These are phyloP conservation scores for Teunomyces atbi DNA, from an alignment of 805 yeast genomes.

Conservation along the genomic window DNA sequence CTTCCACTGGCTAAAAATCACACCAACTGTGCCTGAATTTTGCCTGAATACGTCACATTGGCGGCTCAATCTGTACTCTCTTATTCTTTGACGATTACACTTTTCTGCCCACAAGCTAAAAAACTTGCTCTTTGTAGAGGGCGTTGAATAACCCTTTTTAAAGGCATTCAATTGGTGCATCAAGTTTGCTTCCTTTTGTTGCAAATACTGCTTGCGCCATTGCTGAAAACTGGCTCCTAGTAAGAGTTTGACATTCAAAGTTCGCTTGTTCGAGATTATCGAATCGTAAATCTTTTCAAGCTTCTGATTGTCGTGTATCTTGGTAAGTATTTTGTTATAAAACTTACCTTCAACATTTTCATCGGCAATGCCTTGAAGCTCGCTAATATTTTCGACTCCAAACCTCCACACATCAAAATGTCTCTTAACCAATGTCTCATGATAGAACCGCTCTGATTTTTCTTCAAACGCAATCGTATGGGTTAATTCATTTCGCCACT, in stretches of 20 bases:
- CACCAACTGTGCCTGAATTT: background rate
- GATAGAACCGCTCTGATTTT: conserved; percentile 4
- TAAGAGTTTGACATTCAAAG: conserved; percentile 5
- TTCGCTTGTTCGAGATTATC: background rate
- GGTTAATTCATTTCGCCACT: conserved; percentile 2
- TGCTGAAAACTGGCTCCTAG: conserved; percentile 6
- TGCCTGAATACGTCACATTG: conserved; percentile 7
- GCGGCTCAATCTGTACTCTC: conserved; percentile 8
- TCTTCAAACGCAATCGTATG: background rate
- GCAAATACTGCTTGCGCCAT: conserved; percentile 25
- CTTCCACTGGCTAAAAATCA: conserved; percentile 15
- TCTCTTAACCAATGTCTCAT: conserved; percentile 7
- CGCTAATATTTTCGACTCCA: background rate
- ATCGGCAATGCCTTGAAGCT: conserved; percentile 15
- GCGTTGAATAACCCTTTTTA: conserved; percentile 12
- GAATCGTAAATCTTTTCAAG: background rate
- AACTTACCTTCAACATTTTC: conserved; percentile 20
- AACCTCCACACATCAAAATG: conserved; percentile 1
- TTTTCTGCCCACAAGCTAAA: conserved; percentile 22
- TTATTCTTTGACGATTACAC: conserved; percentile 12
- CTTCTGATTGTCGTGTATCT: background rate
- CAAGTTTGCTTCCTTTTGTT: conserved; percentile 19
- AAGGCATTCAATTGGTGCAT: conserved; percentile 18
- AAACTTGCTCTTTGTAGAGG: conserved; percentile 9
- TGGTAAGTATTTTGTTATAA: conserved; percentile 10